A percentile compares a stretch with the other conserved stretches of the same genome.
phyloP scores from a whole-genome alignment of 2,329 filamentous ascomycete species.

The Herpotrichia juniperi region DNA sequence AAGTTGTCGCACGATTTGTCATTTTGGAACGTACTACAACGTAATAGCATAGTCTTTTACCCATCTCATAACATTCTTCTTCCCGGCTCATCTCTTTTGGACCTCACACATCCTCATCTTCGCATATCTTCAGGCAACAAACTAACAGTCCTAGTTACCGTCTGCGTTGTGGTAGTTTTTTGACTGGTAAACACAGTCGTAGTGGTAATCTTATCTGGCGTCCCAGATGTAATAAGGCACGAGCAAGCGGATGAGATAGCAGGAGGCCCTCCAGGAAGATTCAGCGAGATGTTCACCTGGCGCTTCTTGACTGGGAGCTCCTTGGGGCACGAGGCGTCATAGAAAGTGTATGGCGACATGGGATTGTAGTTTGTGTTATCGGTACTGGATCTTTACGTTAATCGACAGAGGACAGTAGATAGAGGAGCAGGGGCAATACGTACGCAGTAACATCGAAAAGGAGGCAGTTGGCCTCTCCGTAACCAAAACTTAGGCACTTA shows the following conservation, averaged over 20 bases:
- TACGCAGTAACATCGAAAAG: constrained; percentile 39
- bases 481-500: constrained; percentile 39
- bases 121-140: constrained; percentile 3
- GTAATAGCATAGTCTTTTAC: too few species aligned
- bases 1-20: too few species aligned
- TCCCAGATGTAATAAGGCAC: constrained; percentile 35
- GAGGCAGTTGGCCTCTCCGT: constrained; percentile 42
- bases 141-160: constrained; percentile 27
- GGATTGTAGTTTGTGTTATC: constrained; percentile 43
- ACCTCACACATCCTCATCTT: not conserved
- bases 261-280: constrained; percentile 17
- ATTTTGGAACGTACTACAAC: too few species aligned
- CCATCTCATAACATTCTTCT: not conserved
- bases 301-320: constrained; percentile 39
- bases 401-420: not conserved
- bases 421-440: constrained; percentile 5
- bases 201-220: constrained; percentile 31
- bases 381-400: constrained; percentile 13
- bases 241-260: constrained; percentile 36
- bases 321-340: constrained; percentile 30
- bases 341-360: constrained; percentile 42
- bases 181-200: constrained; percentile 20
- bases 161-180: constrained; percentile 24
- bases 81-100: not conserved
- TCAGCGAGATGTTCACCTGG: constrained; percentile 36